Evolutionary conservation across 2,329 filamentous ascomycete species (phyloP).

Genomic region (Aurifilum marmelostoma): DNA sequence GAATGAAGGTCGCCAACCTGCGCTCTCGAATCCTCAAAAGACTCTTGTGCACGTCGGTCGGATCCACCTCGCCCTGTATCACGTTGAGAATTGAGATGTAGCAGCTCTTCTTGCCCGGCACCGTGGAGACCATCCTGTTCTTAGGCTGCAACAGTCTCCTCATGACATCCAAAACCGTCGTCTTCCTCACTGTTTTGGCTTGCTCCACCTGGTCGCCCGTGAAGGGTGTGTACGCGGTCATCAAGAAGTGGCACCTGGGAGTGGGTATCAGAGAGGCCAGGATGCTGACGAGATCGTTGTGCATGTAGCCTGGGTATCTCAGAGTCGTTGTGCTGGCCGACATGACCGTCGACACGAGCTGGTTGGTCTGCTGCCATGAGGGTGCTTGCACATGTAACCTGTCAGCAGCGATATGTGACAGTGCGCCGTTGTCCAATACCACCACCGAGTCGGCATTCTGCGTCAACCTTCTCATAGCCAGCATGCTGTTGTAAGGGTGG

Average conservation of each 20-base stretch:
- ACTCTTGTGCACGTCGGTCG: constrained; percentile 98
- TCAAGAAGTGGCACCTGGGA: constrained; percentile 94
- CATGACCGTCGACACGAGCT: constrained; percentile 97
- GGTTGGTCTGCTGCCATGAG: constrained; percentile 96
- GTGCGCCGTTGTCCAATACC: constrained; percentile 92
- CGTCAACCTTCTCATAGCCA: constrained; percentile 87
- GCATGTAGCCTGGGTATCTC: constrained; percentile 98
- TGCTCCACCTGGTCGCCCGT: constrained; percentile 95
- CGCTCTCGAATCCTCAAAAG: constrained; percentile 93
- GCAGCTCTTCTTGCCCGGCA: constrained; percentile 94
- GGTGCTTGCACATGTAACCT: constrained; percentile 92
- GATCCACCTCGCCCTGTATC: constrained; percentile 97
- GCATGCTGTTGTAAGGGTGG: constrained; percentile 95
- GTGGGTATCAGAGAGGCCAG: constrained; percentile 95
- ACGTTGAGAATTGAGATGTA: constrained; percentile 99
- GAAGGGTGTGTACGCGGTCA: constrained; percentile 98
- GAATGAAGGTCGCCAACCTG: constrained; percentile 92
- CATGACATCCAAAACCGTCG: constrained; percentile 98
- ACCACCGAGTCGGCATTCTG: constrained; percentile 98
- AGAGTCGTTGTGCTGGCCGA: constrained; percentile 96
- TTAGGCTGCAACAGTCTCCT: constrained; percentile 92
- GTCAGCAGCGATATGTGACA: constrained; percentile 93
- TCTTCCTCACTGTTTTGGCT: constrained; percentile 97
- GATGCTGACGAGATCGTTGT: constrained; percentile 98
- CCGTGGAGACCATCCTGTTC: constrained; percentile 98